Evolutionary conservation across 208 protist genomes (phyloP).

Genomic region (Leishmania amazonensis): DNA sequence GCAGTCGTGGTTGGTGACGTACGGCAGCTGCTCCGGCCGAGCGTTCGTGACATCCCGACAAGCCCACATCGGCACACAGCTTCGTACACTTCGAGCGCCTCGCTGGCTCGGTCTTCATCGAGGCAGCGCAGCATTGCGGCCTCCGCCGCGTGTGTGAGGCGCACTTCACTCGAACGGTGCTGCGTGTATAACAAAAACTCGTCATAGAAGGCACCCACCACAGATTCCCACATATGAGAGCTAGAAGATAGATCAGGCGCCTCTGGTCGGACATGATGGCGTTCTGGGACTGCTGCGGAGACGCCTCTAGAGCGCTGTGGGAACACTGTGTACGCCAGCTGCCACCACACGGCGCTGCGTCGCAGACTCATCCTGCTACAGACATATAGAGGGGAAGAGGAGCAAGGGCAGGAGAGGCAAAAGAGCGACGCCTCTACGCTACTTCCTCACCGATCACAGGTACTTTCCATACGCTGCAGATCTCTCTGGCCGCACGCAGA

Average conservation of each 20-base stretch:
- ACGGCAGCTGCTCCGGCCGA: background rate
- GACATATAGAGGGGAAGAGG: background rate
- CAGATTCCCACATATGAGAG: conserved; percentile 31
- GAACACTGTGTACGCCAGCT: background rate
- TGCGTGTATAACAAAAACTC: conserved; percentile 16
- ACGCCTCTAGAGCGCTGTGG: background rate
- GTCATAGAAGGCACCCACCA: conserved; percentile 31
- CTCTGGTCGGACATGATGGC: background rate
- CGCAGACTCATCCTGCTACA: conserved; percentile 7
- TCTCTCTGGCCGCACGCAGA: background rate
- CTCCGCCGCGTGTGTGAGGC: conserved; percentile 24
- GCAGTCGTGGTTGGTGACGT: background rate
- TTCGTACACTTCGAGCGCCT: conserved; percentile 64
- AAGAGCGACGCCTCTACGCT: background rate
- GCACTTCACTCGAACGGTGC: background rate
- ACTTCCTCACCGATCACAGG: background rate
- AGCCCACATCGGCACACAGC: conserved; percentile 40
- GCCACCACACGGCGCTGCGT: background rate
- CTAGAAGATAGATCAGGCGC: conserved; percentile 13
- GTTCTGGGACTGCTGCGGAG: background rate
- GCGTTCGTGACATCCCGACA: conserved; percentile 14
- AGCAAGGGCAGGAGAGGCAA: background rate
- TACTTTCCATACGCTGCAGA: too few species aligned
- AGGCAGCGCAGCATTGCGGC: conserved; percentile 66
- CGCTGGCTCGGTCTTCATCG: conserved; percentile 32